Base-by-base conservation (phyloP, 495 filamentous ascomycete species). In the Beverwykella pulmonaria region DNA sequence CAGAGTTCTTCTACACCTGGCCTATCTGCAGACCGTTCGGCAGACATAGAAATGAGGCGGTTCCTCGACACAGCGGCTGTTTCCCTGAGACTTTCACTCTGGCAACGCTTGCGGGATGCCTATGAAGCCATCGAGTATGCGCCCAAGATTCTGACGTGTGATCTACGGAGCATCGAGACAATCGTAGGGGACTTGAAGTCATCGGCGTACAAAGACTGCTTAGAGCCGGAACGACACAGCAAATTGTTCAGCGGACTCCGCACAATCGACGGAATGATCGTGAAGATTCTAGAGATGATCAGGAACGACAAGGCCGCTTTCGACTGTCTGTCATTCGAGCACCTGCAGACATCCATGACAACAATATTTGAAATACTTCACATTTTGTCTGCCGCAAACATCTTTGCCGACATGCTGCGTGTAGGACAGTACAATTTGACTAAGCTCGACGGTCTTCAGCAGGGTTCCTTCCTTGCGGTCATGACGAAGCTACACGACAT, bases 131-230 rank as follows among this genome's bases (percentile, higher is more conserved):
- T 97, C 59, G 84, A 89, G 15, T 93, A 95, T 71, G 81, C 84
- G 7, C 90, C 93, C 0, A 96, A 95, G 72, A 87, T 95, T 26
- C 84, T 98, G 23, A 92, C 88, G 0, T 97, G 92, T 75, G 85
- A 90, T 68, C 80, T 98, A 39, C 86, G 88, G 61, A 92, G 89
- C 67, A 90, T 98, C 55, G 90, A 92, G 71, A 86, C 90, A 26
- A 84, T 98, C 19, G 78, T 96, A 27, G 78, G 77, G 20, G 91
- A 97, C 71, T 79, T 97, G 19, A 83, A 87, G 58, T 80, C 83
- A 1, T 72, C 83, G 2, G 79, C 85, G 9, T 91, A 92, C 73
- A 65, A 83, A 4, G 83, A 88, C 23, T 82, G 82, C 32, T 76
- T 83, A 12, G 74, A 77, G 36, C 85, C 88, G 26, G 80, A 88